Conservation (phyloP, 164 flowering plant genomes). For the Vitis rupestris region DNA sequence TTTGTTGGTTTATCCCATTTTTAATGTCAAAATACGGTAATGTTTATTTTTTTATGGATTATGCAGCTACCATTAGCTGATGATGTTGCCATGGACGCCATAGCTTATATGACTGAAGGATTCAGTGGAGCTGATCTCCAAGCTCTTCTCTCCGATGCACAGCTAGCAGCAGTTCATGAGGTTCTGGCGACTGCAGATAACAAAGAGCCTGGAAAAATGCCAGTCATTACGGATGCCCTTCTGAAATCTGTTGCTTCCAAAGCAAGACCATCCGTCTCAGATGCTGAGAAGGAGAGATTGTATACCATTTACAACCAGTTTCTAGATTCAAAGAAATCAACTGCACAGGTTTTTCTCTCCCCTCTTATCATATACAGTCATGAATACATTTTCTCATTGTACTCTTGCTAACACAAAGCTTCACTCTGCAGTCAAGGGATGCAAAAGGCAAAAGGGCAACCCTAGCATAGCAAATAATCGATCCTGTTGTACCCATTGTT, state of each 20-base stretch:
- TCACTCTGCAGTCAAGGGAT: constrained; percentile 66
- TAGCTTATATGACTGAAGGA: constrained; percentile 86
- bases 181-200: constrained; percentile 39
- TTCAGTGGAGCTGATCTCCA: constrained; percentile 98
- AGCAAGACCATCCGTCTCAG: constrained; percentile 87
- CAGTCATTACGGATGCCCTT: constrained; percentile 59
- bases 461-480: constrained; percentile 37
- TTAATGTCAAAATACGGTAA: neutral
- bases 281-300: constrained; percentile 73
- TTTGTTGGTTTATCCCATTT: neutral
- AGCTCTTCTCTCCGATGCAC: constrained; percentile 94
- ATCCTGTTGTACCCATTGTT: too few relatives aligned
- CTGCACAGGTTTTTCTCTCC: constrained; percentile 56
- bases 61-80: constrained; percentile 75
- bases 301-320: constrained; percentile 76
- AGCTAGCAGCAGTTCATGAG: constrained; percentile 86
- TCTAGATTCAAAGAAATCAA: constrained; percentile 74
- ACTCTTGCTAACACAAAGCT: neutral
- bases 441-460: constrained; percentile 80
- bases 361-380: neutral
- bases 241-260: constrained; percentile 64
- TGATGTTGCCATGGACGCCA: constrained; percentile 65
- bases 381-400: neutral
- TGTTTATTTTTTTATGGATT: constrained; percentile 2
- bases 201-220: constrained; percentile 37